These are phyloP conservation scores for Epichloe scottii DNA, from an alignment of 2,329 filamentous ascomycete genomes.

Conservation along the genomic window DNA sequence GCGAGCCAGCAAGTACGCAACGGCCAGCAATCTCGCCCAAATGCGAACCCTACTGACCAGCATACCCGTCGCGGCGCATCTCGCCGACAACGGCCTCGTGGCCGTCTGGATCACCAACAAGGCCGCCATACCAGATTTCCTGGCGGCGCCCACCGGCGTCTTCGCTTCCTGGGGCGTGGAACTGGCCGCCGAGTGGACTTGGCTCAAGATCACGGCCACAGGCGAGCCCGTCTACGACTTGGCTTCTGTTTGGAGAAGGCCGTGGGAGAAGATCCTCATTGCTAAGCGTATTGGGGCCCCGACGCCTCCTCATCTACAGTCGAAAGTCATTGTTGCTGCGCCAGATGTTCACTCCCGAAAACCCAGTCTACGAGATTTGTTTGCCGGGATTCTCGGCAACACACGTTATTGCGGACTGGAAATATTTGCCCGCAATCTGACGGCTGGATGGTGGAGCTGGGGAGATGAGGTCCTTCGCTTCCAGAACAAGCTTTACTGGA, in stretches of 20 bases:
- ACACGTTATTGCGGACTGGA: constrained; percentile 49
- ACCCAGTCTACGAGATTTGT: constrained; percentile 52
- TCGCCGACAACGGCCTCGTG: constrained; percentile 44
- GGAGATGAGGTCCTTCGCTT: constrained; percentile 62
- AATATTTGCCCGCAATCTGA: constrained; percentile 63
- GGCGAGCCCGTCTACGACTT: constrained; percentile 54
- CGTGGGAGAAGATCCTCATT: constrained; percentile 63
- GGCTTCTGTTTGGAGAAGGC: constrained; percentile 54
- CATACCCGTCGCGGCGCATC: constrained; percentile 43
- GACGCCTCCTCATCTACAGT: constrained; percentile 13
- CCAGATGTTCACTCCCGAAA: constrained; percentile 71
- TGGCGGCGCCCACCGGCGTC: constrained; percentile 38
- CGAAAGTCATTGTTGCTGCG: constrained; percentile 53
- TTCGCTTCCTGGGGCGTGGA: constrained; percentile 57
- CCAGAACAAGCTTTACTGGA: constrained; percentile 46
- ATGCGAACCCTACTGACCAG: constrained; percentile 36
- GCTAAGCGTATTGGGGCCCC: constrained; percentile 30
- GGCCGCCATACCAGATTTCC: constrained; percentile 40
- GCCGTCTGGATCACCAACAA: constrained; percentile 74
- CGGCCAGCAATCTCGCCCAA: constrained; percentile 31
- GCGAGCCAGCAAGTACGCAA: constrained; percentile 37
- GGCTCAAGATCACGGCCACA: constrained; percentile 57
- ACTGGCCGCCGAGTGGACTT: constrained; percentile 59
- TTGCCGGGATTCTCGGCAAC: constrained; percentile 39
- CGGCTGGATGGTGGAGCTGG: constrained; percentile 68